Evolutionary conservation across 352 stramenopile species (phyloP).

Genomic region (Phytophthora crassamura): DNA sequence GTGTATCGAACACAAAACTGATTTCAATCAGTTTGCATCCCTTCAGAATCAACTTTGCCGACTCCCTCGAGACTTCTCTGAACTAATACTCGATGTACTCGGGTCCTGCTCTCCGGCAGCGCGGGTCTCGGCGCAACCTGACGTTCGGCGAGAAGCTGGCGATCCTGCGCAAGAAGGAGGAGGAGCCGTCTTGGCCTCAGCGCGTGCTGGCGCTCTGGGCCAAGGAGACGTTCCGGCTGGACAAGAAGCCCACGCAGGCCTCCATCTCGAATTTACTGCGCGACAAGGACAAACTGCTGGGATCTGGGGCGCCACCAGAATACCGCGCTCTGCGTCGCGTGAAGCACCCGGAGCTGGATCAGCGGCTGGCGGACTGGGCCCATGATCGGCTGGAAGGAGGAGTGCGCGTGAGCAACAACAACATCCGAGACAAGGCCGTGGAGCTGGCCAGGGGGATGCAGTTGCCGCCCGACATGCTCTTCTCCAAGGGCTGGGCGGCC

Average conservation of each 20-base stretch:
- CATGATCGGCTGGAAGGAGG: constrained; percentile 36
- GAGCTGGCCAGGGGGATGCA: constrained; percentile 48
- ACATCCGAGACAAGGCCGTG: constrained; percentile 46
- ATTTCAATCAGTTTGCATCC: no score
- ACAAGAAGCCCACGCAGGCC: constrained; percentile 58
- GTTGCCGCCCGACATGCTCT: constrained; percentile 45
- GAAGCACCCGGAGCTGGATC: constrained; percentile 62
- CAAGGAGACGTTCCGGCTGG: constrained; percentile 57
- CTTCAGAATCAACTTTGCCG: no score
- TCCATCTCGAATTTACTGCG: constrained; percentile 75
- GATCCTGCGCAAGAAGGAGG: constrained; percentile 66
- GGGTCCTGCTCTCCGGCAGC: background rate
- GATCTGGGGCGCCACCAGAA: constrained; percentile 43
- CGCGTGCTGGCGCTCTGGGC: constrained; percentile 60
- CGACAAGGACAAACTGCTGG: constrained; percentile 52
- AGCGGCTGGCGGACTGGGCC: constrained; percentile 54
- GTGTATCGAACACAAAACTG: no score
- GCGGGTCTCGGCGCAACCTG: constrained; percentile 51
- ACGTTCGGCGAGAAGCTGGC: constrained; percentile 67
- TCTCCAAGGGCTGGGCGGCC: constrained; percentile 70
- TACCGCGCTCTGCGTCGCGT: constrained; percentile 55
- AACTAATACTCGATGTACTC: no score
- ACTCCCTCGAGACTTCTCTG: no score
- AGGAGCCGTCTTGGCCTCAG: constrained; percentile 60
- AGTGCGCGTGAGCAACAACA: constrained; percentile 33